Percentiles rank a stretch among this genome's conserved stretches.
phyloP scores from a whole-genome alignment of 805 yeast species.

The Kazachstania psychrophila region DNA sequence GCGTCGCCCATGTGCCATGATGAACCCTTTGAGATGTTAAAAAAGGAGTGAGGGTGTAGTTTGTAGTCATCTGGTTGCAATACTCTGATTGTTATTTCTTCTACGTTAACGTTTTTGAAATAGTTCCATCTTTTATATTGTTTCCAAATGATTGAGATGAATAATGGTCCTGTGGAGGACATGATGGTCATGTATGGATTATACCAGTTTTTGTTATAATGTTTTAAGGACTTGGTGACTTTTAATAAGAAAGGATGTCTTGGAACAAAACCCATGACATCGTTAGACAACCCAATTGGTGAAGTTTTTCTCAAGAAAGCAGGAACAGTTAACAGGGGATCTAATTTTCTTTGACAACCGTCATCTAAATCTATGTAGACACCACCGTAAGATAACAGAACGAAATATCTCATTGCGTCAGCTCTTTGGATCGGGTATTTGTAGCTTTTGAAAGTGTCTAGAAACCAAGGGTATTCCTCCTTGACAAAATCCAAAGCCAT shows the following conservation, averaged over 20 bases:
- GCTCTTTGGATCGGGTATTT: constrained; percentile 80
- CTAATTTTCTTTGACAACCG: constrained; percentile 68
- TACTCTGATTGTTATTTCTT: constrained; percentile 38
- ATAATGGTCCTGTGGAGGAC: constrained; percentile 89
- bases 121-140: constrained; percentile 72
- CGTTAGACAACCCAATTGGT: constrained; percentile 88
- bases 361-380: constrained; percentile 83
- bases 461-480: constrained; percentile 80
- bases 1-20: constrained; percentile 93
- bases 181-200: constrained; percentile 85
- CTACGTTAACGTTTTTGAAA: neutral
- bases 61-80: constrained; percentile 67
- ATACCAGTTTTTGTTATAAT: constrained; percentile 63
- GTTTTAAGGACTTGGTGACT: constrained; percentile 52
- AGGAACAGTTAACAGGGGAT: constrained; percentile 68
- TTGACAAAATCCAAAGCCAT: constrained; percentile 69
- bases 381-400: constrained; percentile 76
- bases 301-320: constrained; percentile 78
- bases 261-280: constrained; percentile 84
- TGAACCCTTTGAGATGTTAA: constrained; percentile 68
- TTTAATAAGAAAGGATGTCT: constrained; percentile 74
- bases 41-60: constrained; percentile 48
- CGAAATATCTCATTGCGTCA: constrained; percentile 82
- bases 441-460: constrained; percentile 66
- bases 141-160: constrained; percentile 76